Conservation (phyloP, 495 filamentous ascomycete genomes). For the Aspergillus affinis region DNA sequence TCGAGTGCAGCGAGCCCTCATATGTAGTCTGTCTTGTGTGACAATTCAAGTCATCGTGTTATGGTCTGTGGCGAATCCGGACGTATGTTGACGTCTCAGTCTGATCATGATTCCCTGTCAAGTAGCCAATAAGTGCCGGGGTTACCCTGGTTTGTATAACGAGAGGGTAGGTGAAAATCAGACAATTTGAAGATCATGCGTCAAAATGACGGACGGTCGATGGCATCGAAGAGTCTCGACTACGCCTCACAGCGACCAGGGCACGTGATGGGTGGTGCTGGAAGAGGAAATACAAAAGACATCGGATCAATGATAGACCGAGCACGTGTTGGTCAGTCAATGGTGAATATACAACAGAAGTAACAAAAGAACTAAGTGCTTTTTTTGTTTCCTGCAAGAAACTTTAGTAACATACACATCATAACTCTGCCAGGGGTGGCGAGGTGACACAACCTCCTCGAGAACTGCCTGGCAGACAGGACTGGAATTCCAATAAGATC, state of each 20-base stretch:
- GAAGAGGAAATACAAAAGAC: background rate
- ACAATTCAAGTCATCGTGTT: background rate
- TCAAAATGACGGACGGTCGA: background rate
- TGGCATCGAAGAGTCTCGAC: background rate
- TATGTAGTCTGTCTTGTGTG: background rate
- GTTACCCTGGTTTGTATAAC: background rate
- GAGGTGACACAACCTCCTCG: constrained; percentile 2
- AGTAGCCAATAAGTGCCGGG: background rate
- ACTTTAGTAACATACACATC: constrained; percentile 8
- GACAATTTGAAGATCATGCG: background rate
- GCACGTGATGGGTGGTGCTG: background rate
- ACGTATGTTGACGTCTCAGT: background rate
- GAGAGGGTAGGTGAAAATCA: background rate
- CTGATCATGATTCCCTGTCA: background rate
- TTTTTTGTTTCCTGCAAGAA: constrained; percentile 4
- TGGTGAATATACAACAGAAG: background rate
- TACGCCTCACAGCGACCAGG: background rate
- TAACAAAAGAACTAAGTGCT: background rate
- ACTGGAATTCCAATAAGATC: constrained; percentile 6
- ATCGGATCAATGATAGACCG: background rate
- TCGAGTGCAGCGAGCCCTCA: background rate
- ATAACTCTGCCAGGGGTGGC: constrained; percentile 1
- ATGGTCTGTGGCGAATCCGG: constrained; percentile 2
- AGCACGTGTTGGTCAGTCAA: background rate
- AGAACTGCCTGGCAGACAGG: background rate